Evolutionary conservation across 2,329 filamentous ascomycete species (phyloP).

Genomic region (Cercospora janseana): DNA sequence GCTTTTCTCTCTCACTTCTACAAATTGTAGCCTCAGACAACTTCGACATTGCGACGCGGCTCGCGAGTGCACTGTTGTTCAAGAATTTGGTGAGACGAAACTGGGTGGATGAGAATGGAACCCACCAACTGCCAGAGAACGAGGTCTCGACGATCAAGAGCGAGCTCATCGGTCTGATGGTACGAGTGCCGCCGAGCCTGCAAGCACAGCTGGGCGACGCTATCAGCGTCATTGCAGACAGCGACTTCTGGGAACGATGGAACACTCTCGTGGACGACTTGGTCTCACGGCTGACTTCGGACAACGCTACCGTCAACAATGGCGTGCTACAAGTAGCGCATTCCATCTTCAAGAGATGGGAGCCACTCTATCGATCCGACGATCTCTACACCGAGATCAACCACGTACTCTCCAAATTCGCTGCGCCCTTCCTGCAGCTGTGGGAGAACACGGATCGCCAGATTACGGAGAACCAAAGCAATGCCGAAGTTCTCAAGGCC

Average conservation of each 20-base stretch:
- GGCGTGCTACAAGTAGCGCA: conserved; percentile 96
- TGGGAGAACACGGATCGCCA: conserved; percentile 69
- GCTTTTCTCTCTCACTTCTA: conserved; percentile 81
- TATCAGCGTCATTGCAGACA: conserved; percentile 95
- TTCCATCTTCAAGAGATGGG: conserved; percentile 95
- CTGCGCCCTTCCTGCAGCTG: conserved; percentile 75
- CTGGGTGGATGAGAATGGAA: conserved; percentile 93
- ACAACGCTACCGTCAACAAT: conserved; percentile 81
- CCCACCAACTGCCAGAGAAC: conserved; percentile 78
- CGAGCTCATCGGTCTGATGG: conserved; percentile 95
- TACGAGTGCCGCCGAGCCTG: conserved; percentile 78
- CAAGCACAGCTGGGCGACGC: conserved; percentile 94
- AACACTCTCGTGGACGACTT: conserved; percentile 94
- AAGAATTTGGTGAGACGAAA: conserved; percentile 97
- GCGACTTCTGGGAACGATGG: conserved; percentile 95
- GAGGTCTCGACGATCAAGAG: conserved; percentile 91
- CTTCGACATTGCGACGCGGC: conserved; percentile 72
- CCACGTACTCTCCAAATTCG: conserved; percentile 85
- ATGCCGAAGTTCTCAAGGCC: conserved; percentile 70
- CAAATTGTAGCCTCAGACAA: conserved; percentile 80
- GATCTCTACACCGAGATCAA: conserved; percentile 93
- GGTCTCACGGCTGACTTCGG: conserved; percentile 77
- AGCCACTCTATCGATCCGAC: conserved; percentile 89
- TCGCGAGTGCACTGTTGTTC: conserved; percentile 89
- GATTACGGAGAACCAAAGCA: conserved; percentile 70